These are phyloP conservation scores for Pogostemon cablin DNA, from an alignment of 257 asterid species.

Conservation along the genomic window DNA sequence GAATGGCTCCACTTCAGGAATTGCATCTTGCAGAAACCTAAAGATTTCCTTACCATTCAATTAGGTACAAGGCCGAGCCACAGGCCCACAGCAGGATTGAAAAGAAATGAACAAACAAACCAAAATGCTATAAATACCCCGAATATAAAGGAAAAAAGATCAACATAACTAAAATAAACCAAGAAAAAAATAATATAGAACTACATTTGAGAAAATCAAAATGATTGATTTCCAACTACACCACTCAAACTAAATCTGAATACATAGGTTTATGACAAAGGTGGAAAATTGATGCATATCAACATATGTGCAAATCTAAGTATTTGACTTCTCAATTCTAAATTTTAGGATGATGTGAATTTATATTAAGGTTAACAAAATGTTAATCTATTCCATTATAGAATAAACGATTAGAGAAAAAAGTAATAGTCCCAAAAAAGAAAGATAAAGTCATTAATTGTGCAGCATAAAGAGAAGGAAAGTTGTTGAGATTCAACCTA, in stretches of 20 bases:
- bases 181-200: too few relatives aligned
- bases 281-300: too few relatives aligned
- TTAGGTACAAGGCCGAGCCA: too few relatives aligned
- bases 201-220: too few relatives aligned
- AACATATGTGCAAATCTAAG: too few relatives aligned
- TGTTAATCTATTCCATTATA: background rate
- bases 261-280: too few relatives aligned
- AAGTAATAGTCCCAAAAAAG: background rate
- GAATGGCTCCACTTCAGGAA: background rate
- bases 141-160: background rate
- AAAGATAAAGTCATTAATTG: background rate
- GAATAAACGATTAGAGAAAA: background rate
- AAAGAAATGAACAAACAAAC: background rate
- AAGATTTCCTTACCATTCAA: background rate
- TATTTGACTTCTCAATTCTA: too few relatives aligned
- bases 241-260: background rate
- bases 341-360: background rate
- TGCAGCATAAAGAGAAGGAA: background rate
- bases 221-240: too few relatives aligned
- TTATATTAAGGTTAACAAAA: background rate
- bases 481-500: background rate
- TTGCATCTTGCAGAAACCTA: background rate
- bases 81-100: too few relatives aligned
- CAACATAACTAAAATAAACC: background rate
- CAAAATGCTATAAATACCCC: conserved; percentile 1